Evolutionary conservation across 352 stramenopile genomes (phyloP).

Genomic region (Phytophthora multivora): DNA sequence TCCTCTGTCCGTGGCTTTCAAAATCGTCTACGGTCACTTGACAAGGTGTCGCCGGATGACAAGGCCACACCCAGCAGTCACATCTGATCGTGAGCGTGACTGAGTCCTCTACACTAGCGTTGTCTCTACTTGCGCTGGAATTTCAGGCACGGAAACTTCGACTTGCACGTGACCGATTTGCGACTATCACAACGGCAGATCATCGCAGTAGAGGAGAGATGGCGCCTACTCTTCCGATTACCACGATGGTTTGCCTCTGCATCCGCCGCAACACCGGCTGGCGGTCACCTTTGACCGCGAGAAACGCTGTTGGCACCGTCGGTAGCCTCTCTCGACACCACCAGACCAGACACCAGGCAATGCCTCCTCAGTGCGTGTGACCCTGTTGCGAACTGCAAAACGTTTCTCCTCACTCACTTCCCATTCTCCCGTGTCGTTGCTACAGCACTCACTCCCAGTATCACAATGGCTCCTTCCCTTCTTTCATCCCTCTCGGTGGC

Average conservation of each 20-base stretch:
- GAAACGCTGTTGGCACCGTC: conserved; percentile 3
- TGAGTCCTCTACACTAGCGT: conserved; percentile 1
- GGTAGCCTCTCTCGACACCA: conserved; percentile 10
- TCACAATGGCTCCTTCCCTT: conserved; percentile 27
- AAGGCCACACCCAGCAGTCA: conserved; percentile 7
- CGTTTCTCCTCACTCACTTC: conserved; percentile 13
- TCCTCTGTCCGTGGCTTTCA: background rate
- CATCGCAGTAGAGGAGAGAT: conserved; percentile 23
- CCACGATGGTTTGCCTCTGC: conserved; percentile 23
- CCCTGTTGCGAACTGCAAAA: conserved; percentile 9
- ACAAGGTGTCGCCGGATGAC: conserved; percentile 1
- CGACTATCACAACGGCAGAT: conserved; percentile 21
- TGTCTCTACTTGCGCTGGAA: conserved; percentile 7
- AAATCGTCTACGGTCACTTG: background rate
- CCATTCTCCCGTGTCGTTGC: conserved; percentile 7
- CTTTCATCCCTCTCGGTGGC: conserved; percentile 32
- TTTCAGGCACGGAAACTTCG: background rate
- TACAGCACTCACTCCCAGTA: background rate
- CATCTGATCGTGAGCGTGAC: conserved; percentile 1
- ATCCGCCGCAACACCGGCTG: conserved; percentile 19
- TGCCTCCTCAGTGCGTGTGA: conserved; percentile 12
- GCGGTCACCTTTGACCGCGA: conserved; percentile 3
- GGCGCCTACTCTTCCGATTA: conserved; percentile 8
- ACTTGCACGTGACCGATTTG: background rate
- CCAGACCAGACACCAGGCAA: conserved; percentile 11